These are phyloP conservation scores for Pichia sp. DNA, from an alignment of 1,139 yeast species.

Conservation along the genomic window DNA sequence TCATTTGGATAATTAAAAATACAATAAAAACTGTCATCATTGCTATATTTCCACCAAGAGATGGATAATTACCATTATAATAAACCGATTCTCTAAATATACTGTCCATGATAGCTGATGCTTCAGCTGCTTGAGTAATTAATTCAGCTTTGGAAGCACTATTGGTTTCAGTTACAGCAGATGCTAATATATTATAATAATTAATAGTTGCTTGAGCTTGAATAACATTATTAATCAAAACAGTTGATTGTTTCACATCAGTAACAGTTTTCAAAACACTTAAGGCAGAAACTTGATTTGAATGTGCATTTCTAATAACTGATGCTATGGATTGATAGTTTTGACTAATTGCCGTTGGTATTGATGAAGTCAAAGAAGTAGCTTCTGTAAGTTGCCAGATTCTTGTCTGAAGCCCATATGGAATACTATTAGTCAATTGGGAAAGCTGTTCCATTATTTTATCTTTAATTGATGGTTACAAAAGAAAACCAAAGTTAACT, in stretches of 20 bases:
- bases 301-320: conserved; percentile 12
- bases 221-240: conserved; percentile 25
- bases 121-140: conserved; percentile 31
- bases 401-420: conserved; percentile 1
- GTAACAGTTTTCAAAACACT: conserved; percentile 26
- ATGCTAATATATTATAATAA: conserved; percentile 31
- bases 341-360: conserved; percentile 14
- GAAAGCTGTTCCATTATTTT: no score
- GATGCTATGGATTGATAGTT: conserved; percentile 18
- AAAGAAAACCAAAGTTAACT: no score
- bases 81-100: conserved; percentile 27
- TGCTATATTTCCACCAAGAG: conserved; percentile 43
- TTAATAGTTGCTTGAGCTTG: conserved; percentile 38
- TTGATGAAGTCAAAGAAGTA: conserved; percentile 16
- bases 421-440: background rate
- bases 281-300: conserved; percentile 4
- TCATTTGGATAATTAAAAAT: conserved; percentile 35
- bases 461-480: no score
- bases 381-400: conserved; percentile 5
- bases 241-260: conserved; percentile 12
- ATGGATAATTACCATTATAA: conserved; percentile 39
- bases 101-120: conserved; percentile 30
- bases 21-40: conserved; percentile 44
- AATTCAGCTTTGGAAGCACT: conserved; percentile 29
- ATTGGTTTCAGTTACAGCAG: conserved; percentile 38